Evolutionary conservation across 2,329 filamentous ascomycete species (phyloP).

Genomic region (Fusarium stilboides): DNA sequence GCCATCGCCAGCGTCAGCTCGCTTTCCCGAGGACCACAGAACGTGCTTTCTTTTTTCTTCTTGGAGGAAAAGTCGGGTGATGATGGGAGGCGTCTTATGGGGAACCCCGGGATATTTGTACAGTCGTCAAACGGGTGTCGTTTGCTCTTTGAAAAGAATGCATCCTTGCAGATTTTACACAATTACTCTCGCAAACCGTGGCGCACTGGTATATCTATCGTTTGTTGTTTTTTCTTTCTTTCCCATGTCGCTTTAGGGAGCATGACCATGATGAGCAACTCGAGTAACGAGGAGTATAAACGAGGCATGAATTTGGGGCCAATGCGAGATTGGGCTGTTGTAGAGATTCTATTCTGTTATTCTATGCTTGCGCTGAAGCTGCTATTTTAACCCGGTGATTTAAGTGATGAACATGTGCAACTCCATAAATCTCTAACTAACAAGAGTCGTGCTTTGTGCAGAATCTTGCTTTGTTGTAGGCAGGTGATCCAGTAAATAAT

Average conservation of each 20-base stretch:
- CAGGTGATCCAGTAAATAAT: too few species aligned
- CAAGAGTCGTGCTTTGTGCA: neutral
- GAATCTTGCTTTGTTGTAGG: neutral
- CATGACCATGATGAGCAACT: constrained; percentile 43
- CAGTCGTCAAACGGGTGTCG: constrained; percentile 49
- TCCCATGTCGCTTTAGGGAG: constrained; percentile 27
- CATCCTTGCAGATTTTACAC: constrained; percentile 47
- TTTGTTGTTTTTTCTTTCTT: constrained; percentile 30
- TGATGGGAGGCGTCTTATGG: constrained; percentile 53
- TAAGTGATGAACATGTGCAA: neutral
- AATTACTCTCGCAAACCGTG: constrained; percentile 42
- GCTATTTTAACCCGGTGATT: neutral
- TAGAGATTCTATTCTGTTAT: constrained; percentile 29
- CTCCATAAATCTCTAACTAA: neutral
- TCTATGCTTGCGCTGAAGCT: neutral
- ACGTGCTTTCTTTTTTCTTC: constrained; percentile 49
- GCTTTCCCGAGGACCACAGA: constrained; percentile 44
- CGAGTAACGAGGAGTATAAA: constrained; percentile 40
- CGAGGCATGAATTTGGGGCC: constrained; percentile 37
- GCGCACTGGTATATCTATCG: constrained; percentile 42
- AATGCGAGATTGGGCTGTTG: constrained; percentile 28
- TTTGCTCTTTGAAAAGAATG: constrained; percentile 52
- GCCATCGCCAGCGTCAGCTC: constrained; percentile 43
- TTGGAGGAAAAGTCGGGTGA: constrained; percentile 52
- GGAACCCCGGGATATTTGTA: constrained; percentile 51